A percentile compares a stretch with the other conserved stretches of the same genome.
phyloP scores from a whole-genome alignment of 2,329 filamentous ascomycete species.

The Aspergillus novoparasiticus region DNA sequence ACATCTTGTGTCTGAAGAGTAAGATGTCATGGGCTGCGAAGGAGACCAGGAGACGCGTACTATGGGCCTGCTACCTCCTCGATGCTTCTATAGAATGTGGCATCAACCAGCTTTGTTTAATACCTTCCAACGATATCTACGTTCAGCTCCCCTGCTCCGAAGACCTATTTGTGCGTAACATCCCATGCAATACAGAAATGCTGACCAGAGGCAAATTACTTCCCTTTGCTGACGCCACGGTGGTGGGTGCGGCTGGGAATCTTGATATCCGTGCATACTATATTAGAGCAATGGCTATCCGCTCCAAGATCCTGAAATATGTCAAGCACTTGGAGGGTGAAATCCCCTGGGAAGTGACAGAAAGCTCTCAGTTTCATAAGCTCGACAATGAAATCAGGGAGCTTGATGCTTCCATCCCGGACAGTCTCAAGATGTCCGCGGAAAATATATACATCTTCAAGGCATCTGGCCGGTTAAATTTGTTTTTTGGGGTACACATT shows the following conservation, averaged over 20 bases:
- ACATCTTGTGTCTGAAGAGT: slow-evolving; percentile 27
- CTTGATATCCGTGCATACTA: slow-evolving; percentile 8
- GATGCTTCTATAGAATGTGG: not conserved
- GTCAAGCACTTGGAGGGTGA: slow-evolving; percentile 7
- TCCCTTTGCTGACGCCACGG: not conserved
- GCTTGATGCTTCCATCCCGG: not conserved
- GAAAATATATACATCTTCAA: not conserved
- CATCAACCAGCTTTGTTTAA: not conserved
- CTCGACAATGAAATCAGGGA: not conserved
- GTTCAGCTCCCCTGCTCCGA: slow-evolving; percentile 36
- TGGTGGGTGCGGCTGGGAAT: not conserved
- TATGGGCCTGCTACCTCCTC: slow-evolving; percentile 33
- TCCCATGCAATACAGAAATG: slow-evolving; percentile 32
- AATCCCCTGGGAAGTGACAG: slow-evolving; percentile 3
- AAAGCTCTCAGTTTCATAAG: not conserved
- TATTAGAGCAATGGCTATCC: slow-evolving; percentile 6
- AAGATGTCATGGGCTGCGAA: slow-evolving; percentile 25
- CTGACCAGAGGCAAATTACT: slow-evolving; percentile 12
- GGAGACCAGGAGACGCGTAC: slow-evolving; percentile 32
- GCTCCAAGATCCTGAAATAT: slow-evolving; percentile 6
- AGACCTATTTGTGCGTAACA: slow-evolving; percentile 32
- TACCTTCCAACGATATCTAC: slow-evolving; percentile 33
- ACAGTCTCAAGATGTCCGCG: not conserved
- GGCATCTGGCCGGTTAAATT: not conserved
- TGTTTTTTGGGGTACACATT: not conserved